A percentile compares a stretch with the other conserved stretches of the same genome.
phyloP scores from a whole-genome alignment of 2,329 filamentous ascomycete genomes.

The Ascochyta clinopodiicola region DNA sequence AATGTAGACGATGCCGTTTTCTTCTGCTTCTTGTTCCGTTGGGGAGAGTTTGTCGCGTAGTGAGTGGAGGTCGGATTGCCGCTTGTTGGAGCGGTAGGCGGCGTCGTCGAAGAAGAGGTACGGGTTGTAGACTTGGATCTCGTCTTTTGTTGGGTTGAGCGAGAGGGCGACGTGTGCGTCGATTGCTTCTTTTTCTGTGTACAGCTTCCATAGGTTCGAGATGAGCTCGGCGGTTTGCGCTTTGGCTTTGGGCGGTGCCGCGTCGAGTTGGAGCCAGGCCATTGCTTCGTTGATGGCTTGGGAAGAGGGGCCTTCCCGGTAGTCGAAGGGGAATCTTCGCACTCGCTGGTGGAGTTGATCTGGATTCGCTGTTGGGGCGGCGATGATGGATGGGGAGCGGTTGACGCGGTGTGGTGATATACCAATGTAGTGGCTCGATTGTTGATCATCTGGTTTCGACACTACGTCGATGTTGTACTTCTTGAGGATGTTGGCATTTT shows the following conservation, averaged over 20 bases:
- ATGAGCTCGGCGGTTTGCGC: constrained; percentile 59
- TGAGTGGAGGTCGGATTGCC: constrained; percentile 66
- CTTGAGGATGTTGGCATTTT: constrained; percentile 64
- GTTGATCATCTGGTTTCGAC: constrained; percentile 42
- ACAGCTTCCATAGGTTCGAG: constrained; percentile 63
- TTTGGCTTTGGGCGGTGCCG: constrained; percentile 52
- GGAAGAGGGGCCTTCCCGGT: constrained; percentile 54
- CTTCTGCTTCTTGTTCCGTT: constrained; percentile 68
- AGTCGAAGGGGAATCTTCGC: constrained; percentile 68
- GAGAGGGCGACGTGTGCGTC: constrained; percentile 61
- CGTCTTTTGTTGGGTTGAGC: constrained; percentile 45
- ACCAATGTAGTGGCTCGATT: constrained; percentile 60
- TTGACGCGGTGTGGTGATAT: constrained; percentile 70
- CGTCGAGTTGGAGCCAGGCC: constrained; percentile 61
- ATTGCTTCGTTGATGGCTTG: constrained; percentile 53
- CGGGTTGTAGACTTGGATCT: constrained; percentile 60
- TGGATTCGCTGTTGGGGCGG: constrained; percentile 59
- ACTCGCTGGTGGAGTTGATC: constrained; percentile 53
- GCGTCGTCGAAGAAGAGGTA: constrained; percentile 74
- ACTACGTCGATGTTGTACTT: constrained; percentile 57
- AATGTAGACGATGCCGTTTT: constrained; percentile 80
- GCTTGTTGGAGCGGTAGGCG: constrained; percentile 66
- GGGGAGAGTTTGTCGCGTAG: constrained; percentile 59
- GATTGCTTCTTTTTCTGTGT: constrained; percentile 70
- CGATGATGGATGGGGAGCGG: constrained; percentile 68